A percentile compares a stretch with the other conserved stretches of the same genome.
phyloP scores from a whole-genome alignment of 1,139 yeast species.

The Saccharomyces hybrid region DNA sequence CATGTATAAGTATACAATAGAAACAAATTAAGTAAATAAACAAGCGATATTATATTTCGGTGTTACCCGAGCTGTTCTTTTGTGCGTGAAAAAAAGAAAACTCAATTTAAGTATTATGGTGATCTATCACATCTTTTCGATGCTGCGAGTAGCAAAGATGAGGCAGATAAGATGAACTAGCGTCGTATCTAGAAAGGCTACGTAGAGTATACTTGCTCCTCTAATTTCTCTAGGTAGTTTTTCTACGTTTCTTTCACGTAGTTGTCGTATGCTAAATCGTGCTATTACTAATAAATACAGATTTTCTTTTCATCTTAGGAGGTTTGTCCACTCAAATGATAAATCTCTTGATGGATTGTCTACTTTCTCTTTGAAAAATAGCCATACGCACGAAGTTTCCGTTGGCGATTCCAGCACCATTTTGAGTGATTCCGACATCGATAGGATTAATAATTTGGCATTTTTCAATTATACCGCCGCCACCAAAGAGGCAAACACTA shows the following conservation, averaged over 20 bases:
- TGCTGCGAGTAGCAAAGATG: background rate
- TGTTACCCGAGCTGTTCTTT: background rate
- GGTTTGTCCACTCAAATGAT: background rate
- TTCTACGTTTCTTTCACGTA: background rate
- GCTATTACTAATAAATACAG: background rate
- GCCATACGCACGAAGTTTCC: background rate
- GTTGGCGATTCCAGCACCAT: background rate
- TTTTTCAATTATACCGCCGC: background rate
- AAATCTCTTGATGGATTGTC: background rate
- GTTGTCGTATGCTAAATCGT: background rate
- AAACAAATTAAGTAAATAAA: background rate
- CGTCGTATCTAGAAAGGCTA: background rate
- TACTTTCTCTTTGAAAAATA: background rate
- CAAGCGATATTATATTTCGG: background rate
- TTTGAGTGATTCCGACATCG: background rate
- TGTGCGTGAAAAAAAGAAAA: too few species aligned
- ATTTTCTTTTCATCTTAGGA: background rate
- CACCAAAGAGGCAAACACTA: background rate
- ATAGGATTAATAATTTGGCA: background rate
- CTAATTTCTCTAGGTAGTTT: background rate
- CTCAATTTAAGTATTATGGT: background rate
- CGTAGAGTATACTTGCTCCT: background rate
- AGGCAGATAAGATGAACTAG: background rate
- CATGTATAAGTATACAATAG: background rate
- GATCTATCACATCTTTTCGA: background rate